These are phyloP conservation scores for Podosphaera xanthii DNA, from an alignment of 2,329 filamentous ascomycete genomes.

Conservation along the genomic window DNA sequence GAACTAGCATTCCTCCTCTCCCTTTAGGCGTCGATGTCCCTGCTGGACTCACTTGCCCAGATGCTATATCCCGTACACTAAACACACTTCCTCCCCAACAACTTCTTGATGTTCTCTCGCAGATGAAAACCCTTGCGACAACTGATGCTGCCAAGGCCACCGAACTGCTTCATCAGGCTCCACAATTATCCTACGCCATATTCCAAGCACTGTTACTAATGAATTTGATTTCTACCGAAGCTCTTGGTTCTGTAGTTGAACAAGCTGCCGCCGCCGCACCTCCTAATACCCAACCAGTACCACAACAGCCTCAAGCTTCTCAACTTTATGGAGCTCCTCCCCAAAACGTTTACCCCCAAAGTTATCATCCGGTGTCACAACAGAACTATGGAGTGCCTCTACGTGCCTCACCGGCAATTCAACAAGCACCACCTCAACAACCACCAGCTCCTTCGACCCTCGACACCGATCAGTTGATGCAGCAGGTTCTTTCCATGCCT, in stretches of 20 bases:
- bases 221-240: slow-evolving; percentile 69
- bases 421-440: slow-evolving; percentile 22
- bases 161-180: slow-evolving; percentile 68
- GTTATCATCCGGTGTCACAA: slow-evolving; percentile 13
- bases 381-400: slow-evolving; percentile 16
- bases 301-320: slow-evolving; percentile 8
- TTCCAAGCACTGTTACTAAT: slow-evolving; percentile 87
- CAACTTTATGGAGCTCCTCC: slow-evolving; percentile 16
- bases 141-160: slow-evolving; percentile 64
- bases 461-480: slow-evolving; percentile 51
- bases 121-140: slow-evolving; percentile 81
- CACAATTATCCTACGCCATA: slow-evolving; percentile 81
- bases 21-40: slow-evolving; percentile 70
- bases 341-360: slow-evolving; percentile 18
- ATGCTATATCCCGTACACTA: slow-evolving; percentile 81
- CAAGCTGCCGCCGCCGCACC: slow-evolving; percentile 21
- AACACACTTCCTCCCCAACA: slow-evolving; percentile 68
- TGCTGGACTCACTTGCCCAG: slow-evolving; percentile 59
- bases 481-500: slow-evolving; percentile 60
- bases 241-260: slow-evolving; percentile 63
- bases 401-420: slow-evolving; percentile 18
- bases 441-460: slow-evolving; percentile 18
- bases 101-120: slow-evolving; percentile 75
- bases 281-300: slow-evolving; percentile 17
- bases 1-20: slow-evolving; percentile 47